Percentiles rank a stretch among this genome's conserved stretches.
phyloP scores from a whole-genome alignment of 2,329 filamentous ascomycete species.

The Xenosphaeropsis pyriputrescens region DNA sequence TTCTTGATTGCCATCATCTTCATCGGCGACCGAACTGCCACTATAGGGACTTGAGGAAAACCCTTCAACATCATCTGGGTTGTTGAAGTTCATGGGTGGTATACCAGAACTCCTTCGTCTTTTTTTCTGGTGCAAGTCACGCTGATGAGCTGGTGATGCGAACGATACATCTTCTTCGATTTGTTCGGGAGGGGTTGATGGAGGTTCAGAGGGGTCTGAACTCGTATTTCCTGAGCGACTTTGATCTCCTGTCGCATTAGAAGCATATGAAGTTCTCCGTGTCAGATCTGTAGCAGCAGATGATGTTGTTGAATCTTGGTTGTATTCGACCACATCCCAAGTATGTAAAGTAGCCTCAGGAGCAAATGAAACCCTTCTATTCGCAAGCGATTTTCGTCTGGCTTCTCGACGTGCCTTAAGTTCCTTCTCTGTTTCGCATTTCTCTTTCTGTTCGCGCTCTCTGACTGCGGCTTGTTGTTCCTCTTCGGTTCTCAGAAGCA shows the following conservation, averaged over 20 bases:
- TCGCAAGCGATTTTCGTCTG: slow-evolving; percentile 82
- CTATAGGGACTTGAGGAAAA: slow-evolving; percentile 71
- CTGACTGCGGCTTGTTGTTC: slow-evolving; percentile 55
- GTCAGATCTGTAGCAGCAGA: slow-evolving; percentile 62
- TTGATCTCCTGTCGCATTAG: slow-evolving; percentile 9
- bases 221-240: slow-evolving; percentile 16
- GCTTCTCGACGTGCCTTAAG: slow-evolving; percentile 66
- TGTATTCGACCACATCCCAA: slow-evolving; percentile 79
- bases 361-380: slow-evolving; percentile 89
- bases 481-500: slow-evolving; percentile 54
- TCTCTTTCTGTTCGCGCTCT: slow-evolving; percentile 54
- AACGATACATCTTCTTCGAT: slow-evolving; percentile 41
- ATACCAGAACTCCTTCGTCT: slow-evolving; percentile 51
- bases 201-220: slow-evolving; percentile 37
- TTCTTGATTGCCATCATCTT: slow-evolving; percentile 27
- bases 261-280: slow-evolving; percentile 50
- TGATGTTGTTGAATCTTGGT: slow-evolving; percentile 72
- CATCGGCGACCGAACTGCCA: slow-evolving; percentile 30
- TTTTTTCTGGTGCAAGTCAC: slow-evolving; percentile 46
- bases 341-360: slow-evolving; percentile 95
- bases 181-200: slow-evolving; percentile 47
- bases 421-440: slow-evolving; percentile 41
- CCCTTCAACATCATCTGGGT: slow-evolving; percentile 44
- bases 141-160: slow-evolving; percentile 50
- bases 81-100: slow-evolving; percentile 48